These are phyloP conservation scores for Penicillium fimorum DNA, from an alignment of 495 filamentous ascomycete species.

Conservation along the genomic window DNA sequence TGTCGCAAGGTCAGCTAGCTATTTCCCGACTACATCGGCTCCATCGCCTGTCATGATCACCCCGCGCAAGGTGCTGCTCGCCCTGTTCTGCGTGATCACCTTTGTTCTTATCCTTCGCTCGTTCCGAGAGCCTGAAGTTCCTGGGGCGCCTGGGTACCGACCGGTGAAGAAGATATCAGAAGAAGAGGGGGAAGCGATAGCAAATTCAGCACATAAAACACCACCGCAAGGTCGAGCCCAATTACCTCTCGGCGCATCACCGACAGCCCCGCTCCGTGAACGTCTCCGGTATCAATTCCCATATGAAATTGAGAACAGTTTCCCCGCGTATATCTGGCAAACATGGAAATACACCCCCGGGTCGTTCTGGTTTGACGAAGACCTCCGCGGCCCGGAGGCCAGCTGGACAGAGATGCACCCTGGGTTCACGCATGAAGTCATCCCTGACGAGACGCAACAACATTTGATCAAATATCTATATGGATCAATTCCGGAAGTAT, in stretches of 20 bases:
- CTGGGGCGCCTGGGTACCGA: constrained; percentile 28
- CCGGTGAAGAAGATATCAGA: constrained; percentile 24
- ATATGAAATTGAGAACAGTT: constrained; percentile 81
- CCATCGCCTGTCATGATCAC: constrained; percentile 54
- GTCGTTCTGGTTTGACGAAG: constrained; percentile 70
- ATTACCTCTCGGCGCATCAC: constrained; percentile 38
- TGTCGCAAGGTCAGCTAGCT: constrained; percentile 4
- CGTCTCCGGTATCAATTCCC: constrained; percentile 91
- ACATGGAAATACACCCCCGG: constrained; percentile 93
- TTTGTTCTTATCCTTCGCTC: constrained; percentile 70
- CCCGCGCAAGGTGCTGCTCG: constrained; percentile 69
- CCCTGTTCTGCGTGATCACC: constrained; percentile 64
- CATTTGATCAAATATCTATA: constrained; percentile 84
- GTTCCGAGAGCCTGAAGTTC: constrained; percentile 44
- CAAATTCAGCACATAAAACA: constrained; percentile 16
- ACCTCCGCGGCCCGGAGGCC: constrained; percentile 77
- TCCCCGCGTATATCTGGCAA: constrained; percentile 98
- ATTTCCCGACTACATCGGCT: constrained; percentile 4
- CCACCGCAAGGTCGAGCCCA: constrained; percentile 23
- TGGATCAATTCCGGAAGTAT: constrained; percentile 79
- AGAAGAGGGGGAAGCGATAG: constrained; percentile 19
- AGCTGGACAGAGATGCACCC: constrained; percentile 91
- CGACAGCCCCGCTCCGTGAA: constrained; percentile 62
- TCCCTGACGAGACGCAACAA: constrained; percentile 82
- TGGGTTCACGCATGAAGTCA: constrained; percentile 91